Percentiles rank a stretch among this genome's conserved stretches.
These are phyloP conservation scores for Cutaneotrichosporon mucoides DNA, from an alignment of 1,284 basidiomycete species.

Conservation along the genomic window DNA sequence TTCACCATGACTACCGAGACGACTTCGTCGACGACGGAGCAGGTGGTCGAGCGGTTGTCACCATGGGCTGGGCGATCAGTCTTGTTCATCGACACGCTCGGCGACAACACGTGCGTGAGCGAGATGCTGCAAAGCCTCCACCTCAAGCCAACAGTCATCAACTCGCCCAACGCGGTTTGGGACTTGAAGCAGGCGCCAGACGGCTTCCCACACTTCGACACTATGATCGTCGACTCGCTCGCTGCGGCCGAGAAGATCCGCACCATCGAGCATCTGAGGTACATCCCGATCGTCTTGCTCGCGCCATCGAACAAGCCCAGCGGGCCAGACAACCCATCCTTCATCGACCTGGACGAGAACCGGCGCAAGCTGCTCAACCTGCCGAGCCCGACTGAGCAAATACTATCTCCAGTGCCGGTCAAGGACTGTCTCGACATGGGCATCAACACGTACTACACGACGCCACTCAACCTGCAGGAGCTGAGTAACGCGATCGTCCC, in stretches of 20 bases:
- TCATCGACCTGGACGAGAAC: conserved; percentile 45
- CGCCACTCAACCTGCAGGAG: conserved; percentile 83
- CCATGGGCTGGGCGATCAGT: conserved; percentile 68
- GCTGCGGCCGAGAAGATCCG: conserved; percentile 77
- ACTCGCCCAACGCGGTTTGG: conserved; percentile 70
- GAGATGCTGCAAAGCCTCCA: conserved; percentile 74
- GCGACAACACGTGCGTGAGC: conserved; percentile 72
- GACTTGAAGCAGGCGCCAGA: conserved; percentile 58
- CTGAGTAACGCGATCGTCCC: conserved; percentile 88
- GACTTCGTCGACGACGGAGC: conserved; percentile 55
- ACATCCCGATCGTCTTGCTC: conserved; percentile 95
- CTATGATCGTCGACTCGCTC: conserved; percentile 89
- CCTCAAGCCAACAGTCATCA: conserved; percentile 73
- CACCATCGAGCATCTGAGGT: conserved; percentile 89
- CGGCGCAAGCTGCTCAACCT: conserved; percentile 43
- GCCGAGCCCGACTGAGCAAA: conserved; percentile 37
- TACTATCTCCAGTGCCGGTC: conserved; percentile 47
- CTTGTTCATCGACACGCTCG: conserved; percentile 83
- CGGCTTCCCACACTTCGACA: conserved; percentile 84
- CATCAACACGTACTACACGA: conserved; percentile 58
- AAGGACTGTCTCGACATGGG: conserved; percentile 50
- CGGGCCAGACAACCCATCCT: conserved; percentile 39
- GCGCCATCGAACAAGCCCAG: conserved; percentile 55
- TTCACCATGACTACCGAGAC: conserved; percentile 74
- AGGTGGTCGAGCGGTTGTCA: conserved; percentile 68